Base-by-base conservation (phyloP, 2,329 filamentous ascomycete species). In the Pyrenophora tritici-repentis region DNA sequence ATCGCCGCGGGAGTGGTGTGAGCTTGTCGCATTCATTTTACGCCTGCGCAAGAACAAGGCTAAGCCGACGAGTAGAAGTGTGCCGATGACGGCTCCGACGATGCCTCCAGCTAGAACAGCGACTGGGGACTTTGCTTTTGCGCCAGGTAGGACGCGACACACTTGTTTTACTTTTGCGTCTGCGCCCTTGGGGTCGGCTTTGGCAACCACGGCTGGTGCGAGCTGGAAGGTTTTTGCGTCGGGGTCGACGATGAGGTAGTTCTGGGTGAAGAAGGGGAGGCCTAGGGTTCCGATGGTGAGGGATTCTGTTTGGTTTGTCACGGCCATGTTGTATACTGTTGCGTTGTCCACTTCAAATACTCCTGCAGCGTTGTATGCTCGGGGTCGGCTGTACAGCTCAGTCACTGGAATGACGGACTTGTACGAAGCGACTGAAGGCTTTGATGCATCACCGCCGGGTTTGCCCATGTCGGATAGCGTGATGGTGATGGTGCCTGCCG, bases 181-280 rank as follows among this genome's bases (percentile, higher is more conserved):
- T 6, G 53, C 53, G 18, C 50, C 53, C 31, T 44, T 51, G 35
- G 53, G 55, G 14, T 58, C 58, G 39, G 53, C 50, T 2, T 55
- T 41, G 33, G 58, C 16, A 18, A 54, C 42, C 4, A 61, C 50
- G 5, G 58, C 58, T 10, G 55, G 58, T 9, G 58, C 58, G 31
- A 61, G 39, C 18, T 61, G 55, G 36, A 58, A 61, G 37, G 47
- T 61, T n/a, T 44, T 45, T 7, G 52, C 55, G 14, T 61, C 58
- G 4, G 58, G 55, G 31, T 61, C 53, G 35, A 61, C 55, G 8
- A 61, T 47, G 34, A 61, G 55, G 40, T 61, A 61, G 36, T 61
- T 61, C 26, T 61, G 58, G 3, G 55, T 61, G 47, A 61, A 61
- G 39, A 61, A 61, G 12, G 58, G 58, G 2, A 61, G 40, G 2